Evolutionary conservation across 176 grass and related monocot species (phyloP), one percentile per base, ranked within the genome.

Genomic region (Triticum dicoccoides): DNA sequence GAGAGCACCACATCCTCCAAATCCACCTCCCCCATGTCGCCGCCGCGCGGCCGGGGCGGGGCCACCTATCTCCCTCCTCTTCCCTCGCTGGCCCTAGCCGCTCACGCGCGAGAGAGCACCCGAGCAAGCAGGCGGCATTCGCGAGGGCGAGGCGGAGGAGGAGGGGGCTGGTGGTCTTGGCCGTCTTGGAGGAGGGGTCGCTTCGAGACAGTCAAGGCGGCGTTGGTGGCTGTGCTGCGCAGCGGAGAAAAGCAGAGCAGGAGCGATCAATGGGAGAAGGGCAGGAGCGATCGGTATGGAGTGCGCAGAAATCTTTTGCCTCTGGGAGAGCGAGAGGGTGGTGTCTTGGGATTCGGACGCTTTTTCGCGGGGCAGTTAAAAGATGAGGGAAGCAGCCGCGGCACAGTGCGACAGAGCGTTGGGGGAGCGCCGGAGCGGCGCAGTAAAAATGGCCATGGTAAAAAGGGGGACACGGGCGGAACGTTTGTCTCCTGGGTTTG

Each of bases 1-100:
- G 92, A 87, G 52, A 94, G 87, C 68, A 94, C 75, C 13, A 85
- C 74, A 51, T 82, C 84, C 33, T 27, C 80, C 87, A 94, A 82
- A 39, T 86, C 82, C 30, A 4, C 29, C 83, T 82, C 44, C 42
- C 13, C 47, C 47, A 51, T 51, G 47, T 51, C 47, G 47, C 47
- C 11, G 45, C 45, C 11, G 2, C 3, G 9, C 39, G 39, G 39
- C 39, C 39, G 39, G 39, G 39, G 39, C 39, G 39, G 39, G 39
- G 39, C 39, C 39, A 42, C 39, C 47, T 14, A 5, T 14, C 47
- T 51, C 1, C 47, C 47, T 4, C 4, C 47, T 23, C 42, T 44
- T 11, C 0, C 2, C 42, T 44, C 42, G 42, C 42, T 44, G 3
- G 42, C 42, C 71, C 71, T 73, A 47, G 69, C 70, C 39, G 71